A percentile compares a stretch with the other conserved stretches of the same genome.
Evolutionary conservation across 2,329 filamentous ascomycete genomes (phyloP).

Genomic region (Didymella sp.): DNA sequence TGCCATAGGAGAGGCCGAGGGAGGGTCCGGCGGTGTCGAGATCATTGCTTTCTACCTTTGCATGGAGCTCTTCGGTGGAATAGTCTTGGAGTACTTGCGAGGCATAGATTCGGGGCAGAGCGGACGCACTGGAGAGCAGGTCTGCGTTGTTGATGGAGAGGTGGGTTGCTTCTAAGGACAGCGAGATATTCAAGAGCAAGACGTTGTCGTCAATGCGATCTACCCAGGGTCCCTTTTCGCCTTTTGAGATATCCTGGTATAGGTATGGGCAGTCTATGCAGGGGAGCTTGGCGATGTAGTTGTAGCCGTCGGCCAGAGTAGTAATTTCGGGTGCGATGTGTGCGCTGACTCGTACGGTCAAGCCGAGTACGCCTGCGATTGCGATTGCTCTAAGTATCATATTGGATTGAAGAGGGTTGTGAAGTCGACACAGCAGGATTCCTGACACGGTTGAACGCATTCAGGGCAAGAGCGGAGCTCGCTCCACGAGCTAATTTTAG

Average conservation of each 20-base stretch:
- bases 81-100: constrained; percentile 37
- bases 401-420: background rate
- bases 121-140: constrained; percentile 27
- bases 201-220: constrained; percentile 37
- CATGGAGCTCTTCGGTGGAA: constrained; percentile 6
- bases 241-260: constrained; percentile 39
- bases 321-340: constrained; percentile 42
- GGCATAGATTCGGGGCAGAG: constrained; percentile 38
- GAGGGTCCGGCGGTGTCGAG: constrained; percentile 27
- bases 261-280: constrained; percentile 45
- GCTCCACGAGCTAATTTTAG: constrained; percentile 18
- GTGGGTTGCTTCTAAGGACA: constrained; percentile 36
- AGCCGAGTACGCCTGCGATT: constrained; percentile 11
- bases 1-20: constrained; percentile 42
- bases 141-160: constrained; percentile 37
- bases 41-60: constrained; percentile 22
- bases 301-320: constrained; percentile 40
- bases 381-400: constrained; percentile 26
- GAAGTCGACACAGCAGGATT: background rate
- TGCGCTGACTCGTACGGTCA: constrained; percentile 14
- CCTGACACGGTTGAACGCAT: constrained; percentile 22
- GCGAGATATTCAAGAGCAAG: constrained; percentile 42
- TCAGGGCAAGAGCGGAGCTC: constrained; percentile 3
- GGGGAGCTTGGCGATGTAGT: constrained; percentile 43
- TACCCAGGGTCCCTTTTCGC: constrained; percentile 34